Base-by-base conservation (phyloP, 768 basidiomycete genomes). In the Candolleomyces eurysporus region DNA sequence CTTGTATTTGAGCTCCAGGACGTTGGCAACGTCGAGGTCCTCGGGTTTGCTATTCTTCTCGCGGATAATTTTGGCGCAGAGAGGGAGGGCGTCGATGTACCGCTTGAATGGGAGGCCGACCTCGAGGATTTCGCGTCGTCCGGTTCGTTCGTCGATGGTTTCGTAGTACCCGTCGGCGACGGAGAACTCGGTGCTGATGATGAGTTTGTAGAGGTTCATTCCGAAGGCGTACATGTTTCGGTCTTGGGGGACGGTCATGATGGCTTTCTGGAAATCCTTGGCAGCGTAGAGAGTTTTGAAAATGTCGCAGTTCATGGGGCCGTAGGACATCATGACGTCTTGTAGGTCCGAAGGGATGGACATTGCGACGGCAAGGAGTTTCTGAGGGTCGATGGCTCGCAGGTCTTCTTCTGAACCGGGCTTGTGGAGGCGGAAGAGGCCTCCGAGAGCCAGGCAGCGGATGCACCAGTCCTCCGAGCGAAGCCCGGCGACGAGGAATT, bases 111-210 rank as follows among this genome's bases (percentile, higher is more conserved):
- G 86, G 14, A 90, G 72, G 1, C 85, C 86, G 14, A 80, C 45
- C 58, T 80, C 78, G 26, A 76, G 68, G 2, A 68, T 67, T 61
- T 82, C 79, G n/a, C 69, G 48, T 43, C 63, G 68, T 1, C 84
- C 82, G 0, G 82, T 82, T 4, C 59, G 65, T 5, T 75, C 74
- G 55, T 85, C 73, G 58, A 79, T 68, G 0, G 72, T 65, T 65
- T 84, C 76, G 70, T 83, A 88, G 22, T 68, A 72, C 1, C 88
- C 88, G n/a, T 89, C 81, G 5, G 75, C 69, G 58, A 89, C 77
- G 4, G 85, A 82, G 67, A 85, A 88, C 65, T 90, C 88, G 8
- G 85, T 87, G 49, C 76, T 72, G 10, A 82, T 69, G 64, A 90
- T 83, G 49, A 83, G 72, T 7, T 74, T 70, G 1, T 81, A 79